A percentile compares a stretch with the other conserved stretches of the same genome.
These are phyloP conservation scores for Xylaria nigripes DNA, from an alignment of 495 filamentous ascomycete genomes.

Conservation along the genomic window DNA sequence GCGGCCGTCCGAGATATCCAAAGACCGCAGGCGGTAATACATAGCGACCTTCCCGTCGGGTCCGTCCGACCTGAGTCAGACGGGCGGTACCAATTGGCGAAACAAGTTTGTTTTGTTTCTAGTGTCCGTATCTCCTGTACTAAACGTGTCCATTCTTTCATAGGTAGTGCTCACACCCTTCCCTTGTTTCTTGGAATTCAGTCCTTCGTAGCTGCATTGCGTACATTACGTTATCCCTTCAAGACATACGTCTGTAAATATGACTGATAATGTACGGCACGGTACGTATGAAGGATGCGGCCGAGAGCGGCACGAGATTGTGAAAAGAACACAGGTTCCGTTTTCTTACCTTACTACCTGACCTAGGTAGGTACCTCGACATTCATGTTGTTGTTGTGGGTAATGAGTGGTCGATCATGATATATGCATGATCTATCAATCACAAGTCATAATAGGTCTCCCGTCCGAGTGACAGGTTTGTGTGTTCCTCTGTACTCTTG, in stretches of 20 bases:
- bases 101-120: no score
- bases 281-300: slow-evolving; percentile 1
- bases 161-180: no score
- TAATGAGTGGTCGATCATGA: neutral
- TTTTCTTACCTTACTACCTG: neutral
- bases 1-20: neutral
- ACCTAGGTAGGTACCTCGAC: neutral
- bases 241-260: neutral
- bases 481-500: no score
- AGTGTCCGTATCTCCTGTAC: no score
- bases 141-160: no score
- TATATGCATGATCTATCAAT: slow-evolving; percentile 4
- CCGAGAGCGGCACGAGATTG: neutral
- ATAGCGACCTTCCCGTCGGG: neutral
- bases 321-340: neutral
- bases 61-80: neutral
- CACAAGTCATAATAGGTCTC: neutral
- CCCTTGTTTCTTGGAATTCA: no score
- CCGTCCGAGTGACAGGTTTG: neutral
- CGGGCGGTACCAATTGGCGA: neutral
- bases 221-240: no score
- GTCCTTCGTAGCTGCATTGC: no score
- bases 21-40: neutral
- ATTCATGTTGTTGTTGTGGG: neutral
- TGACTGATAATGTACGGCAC: neutral